Evolutionary conservation across 2,329 filamentous ascomycete species (phyloP).

Genomic region (Phoma herbarum): DNA sequence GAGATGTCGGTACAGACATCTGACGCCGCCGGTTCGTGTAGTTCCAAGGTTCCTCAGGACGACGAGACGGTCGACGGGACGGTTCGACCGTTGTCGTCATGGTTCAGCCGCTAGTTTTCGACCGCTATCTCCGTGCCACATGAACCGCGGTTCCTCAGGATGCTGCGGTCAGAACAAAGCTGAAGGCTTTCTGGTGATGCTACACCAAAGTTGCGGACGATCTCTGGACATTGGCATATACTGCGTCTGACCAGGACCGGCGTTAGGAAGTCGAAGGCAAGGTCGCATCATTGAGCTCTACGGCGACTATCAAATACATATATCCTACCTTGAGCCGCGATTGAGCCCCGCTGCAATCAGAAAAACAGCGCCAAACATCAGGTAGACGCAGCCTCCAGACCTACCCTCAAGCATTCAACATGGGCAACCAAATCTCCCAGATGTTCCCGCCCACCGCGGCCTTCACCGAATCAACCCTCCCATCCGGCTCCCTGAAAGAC

Average conservation of each 20-base stretch:
- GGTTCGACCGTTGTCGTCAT: neutral
- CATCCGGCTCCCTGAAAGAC: constrained; percentile 48
- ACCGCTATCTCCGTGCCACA: constrained; percentile 11
- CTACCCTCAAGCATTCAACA: neutral
- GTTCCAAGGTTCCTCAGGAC: neutral
- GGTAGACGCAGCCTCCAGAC: too few species aligned
- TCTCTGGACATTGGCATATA: neutral
- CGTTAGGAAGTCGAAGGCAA: neutral
- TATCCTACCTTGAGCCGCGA: neutral
- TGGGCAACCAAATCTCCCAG: constrained; percentile 31
- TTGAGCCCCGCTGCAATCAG: neutral
- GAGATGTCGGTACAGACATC: neutral
- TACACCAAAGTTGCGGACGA: neutral
- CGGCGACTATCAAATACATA: neutral
- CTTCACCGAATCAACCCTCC: constrained; percentile 46
- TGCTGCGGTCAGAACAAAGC: neutral
- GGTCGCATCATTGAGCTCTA: neutral
- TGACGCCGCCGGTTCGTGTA: neutral
- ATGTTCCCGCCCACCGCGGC: constrained; percentile 27
- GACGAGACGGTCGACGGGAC: neutral
- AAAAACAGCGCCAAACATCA: too few species aligned
- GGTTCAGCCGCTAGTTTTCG: constrained; percentile 1
- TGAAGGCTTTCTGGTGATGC: neutral
- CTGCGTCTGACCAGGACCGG: neutral
- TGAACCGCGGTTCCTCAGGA: neutral